Conservation (phyloP, 768 basidiomycete genomes). For the Russula griseocarnosa region DNA sequence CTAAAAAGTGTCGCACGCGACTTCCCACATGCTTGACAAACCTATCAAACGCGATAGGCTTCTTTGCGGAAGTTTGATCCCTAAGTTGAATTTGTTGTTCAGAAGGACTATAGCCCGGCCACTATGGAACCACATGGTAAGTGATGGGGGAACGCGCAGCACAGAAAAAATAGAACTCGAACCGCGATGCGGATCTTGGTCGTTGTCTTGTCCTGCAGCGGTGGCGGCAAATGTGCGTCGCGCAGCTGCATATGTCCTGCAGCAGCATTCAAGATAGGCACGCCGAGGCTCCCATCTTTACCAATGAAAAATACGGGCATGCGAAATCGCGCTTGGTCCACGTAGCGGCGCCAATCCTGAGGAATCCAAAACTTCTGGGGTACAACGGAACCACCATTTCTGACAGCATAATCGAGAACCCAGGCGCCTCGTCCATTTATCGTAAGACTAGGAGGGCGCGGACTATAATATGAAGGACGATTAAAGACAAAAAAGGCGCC, state of each 20-base stretch:
- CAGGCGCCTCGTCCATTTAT: neutral
- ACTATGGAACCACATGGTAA: slow-evolving; percentile 9
- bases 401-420: slow-evolving; percentile 18
- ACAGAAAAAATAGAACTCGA: neutral
- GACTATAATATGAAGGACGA: neutral
- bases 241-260: slow-evolving; percentile 12
- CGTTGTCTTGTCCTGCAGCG: slow-evolving; percentile 9
- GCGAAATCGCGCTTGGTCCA: slow-evolving; percentile 10
- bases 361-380: slow-evolving; percentile 24
- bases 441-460: neutral
- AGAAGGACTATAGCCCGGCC: slow-evolving; percentile 19
- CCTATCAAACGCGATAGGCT: slow-evolving; percentile 4
- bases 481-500: slow-evolving; percentile 6
- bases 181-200: slow-evolving; percentile 19
- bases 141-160: neutral
- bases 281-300: slow-evolving; percentile 8
- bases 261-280: slow-evolving; percentile 16
- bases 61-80: slow-evolving; percentile 3
- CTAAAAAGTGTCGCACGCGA: slow-evolving; percentile 11
- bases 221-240: neutral
- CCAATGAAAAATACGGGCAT: slow-evolving; percentile 22
- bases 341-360: slow-evolving; percentile 12
- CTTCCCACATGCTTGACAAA: slow-evolving; percentile 21
- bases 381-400: slow-evolving; percentile 15
- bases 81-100: slow-evolving; percentile 21